A percentile compares a stretch with the other conserved stretches of the same genome.
Conservation (phyloP, 345 rosid genomes). For the Gossypium rotundifolium region DNA sequence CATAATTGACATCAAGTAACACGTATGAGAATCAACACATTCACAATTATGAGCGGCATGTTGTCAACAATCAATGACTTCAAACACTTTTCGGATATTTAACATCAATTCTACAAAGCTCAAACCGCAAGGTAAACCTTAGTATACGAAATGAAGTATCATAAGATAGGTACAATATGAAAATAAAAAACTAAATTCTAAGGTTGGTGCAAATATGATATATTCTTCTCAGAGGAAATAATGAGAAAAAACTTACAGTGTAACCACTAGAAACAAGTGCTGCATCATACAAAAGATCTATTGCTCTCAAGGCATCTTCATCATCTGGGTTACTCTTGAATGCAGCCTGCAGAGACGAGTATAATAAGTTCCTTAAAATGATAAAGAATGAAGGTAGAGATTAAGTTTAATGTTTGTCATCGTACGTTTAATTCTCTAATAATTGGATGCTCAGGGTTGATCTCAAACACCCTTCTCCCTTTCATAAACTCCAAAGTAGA, state of each 20-base stretch:
- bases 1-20: slow-evolving; percentile 2
- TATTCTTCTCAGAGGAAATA: neutral
- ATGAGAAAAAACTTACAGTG: slow-evolving; percentile 49
- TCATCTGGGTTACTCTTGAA: slow-evolving; percentile 59
- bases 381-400: neutral
- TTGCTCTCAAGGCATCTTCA: slow-evolving; percentile 70
- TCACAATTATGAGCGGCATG: neutral
- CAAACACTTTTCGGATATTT: neutral
- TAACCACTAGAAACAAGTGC: slow-evolving; percentile 93
- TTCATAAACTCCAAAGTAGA: slow-evolving; percentile 89
- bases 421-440: slow-evolving; percentile 62
- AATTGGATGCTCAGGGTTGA: slow-evolving; percentile 85
- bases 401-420: neutral
- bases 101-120: too few relatives aligned
- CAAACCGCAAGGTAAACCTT: neutral
- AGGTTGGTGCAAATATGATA: neutral
- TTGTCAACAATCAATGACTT: neutral
- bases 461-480: slow-evolving; percentile 94
- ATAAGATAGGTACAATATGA: neutral
- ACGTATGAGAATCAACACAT: neutral
- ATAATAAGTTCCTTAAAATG: neutral
- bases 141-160: neutral
- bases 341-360: slow-evolving; percentile 53
- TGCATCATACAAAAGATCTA: slow-evolving; percentile 86
- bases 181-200: neutral